Conservation (phyloP, 2,329 filamentous ascomycete species). For the Aspergillus oerlinghausenensis region DNA sequence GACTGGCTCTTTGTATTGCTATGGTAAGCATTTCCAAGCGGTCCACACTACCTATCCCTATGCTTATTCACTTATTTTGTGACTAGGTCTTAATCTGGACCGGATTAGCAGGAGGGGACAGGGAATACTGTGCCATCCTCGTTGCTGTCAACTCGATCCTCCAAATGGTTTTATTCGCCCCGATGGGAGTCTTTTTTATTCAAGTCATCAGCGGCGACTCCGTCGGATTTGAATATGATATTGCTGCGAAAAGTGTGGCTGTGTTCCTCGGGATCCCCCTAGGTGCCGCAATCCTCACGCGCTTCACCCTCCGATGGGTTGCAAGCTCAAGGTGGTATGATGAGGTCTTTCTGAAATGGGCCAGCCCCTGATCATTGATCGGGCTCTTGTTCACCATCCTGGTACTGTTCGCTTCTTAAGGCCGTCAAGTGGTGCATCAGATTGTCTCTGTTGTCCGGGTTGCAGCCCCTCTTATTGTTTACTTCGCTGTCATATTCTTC, state of each 20-base stretch:
- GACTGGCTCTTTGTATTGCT: conserved; percentile 77
- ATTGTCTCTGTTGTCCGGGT: conserved; percentile 78
- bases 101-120: conserved; percentile 67
- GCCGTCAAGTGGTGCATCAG: conserved; percentile 71
- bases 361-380: conserved; percentile 70
- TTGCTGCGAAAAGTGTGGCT: conserved; percentile 72
- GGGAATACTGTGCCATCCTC: conserved; percentile 75
- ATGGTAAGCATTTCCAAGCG: conserved; percentile 56
- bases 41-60: not conserved
- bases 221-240: conserved; percentile 53
- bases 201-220: conserved; percentile 56
- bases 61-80: not conserved
- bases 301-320: conserved; percentile 55
- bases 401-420: conserved; percentile 78
- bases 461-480: conserved; percentile 72
- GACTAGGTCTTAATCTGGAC: conserved; percentile 67
- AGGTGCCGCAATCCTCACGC: conserved; percentile 69
- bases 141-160: conserved; percentile 74
- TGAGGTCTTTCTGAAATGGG: conserved; percentile 61
- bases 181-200: conserved; percentile 65
- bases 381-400: conserved; percentile 83
- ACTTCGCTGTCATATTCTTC: conserved; percentile 72
- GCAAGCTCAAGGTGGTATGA: conserved; percentile 59
- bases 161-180: conserved; percentile 69
- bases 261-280: conserved; percentile 82